Percentiles rank a stretch among this genome's conserved stretches.
Evolutionary conservation across 768 basidiomycete species (phyloP).

Genomic region (Collybiopsis confluens): DNA sequence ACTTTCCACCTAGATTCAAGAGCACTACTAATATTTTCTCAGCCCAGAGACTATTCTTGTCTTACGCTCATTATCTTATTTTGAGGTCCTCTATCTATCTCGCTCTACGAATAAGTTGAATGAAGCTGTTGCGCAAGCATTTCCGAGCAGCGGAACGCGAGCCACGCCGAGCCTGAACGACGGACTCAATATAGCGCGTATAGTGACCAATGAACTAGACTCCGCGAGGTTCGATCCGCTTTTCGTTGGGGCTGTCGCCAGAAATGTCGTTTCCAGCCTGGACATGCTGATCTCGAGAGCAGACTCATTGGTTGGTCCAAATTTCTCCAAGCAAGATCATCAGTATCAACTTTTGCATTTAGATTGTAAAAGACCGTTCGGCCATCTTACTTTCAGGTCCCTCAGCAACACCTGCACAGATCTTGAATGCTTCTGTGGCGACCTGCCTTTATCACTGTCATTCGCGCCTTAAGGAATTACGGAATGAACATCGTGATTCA

Average conservation of each 20-base stretch:
- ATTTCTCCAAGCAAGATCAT: not conserved
- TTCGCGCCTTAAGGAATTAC: constrained; percentile 59
- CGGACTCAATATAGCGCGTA: constrained; percentile 71
- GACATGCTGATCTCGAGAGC: constrained; percentile 62
- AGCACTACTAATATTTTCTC: constrained; percentile 3
- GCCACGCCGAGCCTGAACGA: constrained; percentile 71
- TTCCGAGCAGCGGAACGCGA: constrained; percentile 64
- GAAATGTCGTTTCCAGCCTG: constrained; percentile 61
- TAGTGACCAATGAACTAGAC: constrained; percentile 87
- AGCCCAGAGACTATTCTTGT: constrained; percentile 92
- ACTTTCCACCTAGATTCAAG: not conserved
- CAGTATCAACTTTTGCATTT: constrained; percentile 3
- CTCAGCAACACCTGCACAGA: constrained; percentile 72
- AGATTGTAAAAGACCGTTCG: constrained; percentile 77
- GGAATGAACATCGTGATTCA: constrained; percentile 60
- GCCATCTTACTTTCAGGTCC: constrained; percentile 75
- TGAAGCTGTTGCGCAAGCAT: constrained; percentile 74
- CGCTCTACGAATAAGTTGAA: constrained; percentile 80
- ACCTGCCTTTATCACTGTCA: constrained; percentile 79
- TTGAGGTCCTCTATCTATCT: constrained; percentile 87
- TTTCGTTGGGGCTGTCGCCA: constrained; percentile 74
- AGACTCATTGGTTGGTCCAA: constrained; percentile 61
- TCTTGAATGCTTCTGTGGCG: constrained; percentile 71
- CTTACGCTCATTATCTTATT: constrained; percentile 74
- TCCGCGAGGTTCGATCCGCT: constrained; percentile 91